phyloP scores from a whole-genome alignment of 2,329 filamentous ascomycete genomes.

The Ophiostoma populinum region DNA sequence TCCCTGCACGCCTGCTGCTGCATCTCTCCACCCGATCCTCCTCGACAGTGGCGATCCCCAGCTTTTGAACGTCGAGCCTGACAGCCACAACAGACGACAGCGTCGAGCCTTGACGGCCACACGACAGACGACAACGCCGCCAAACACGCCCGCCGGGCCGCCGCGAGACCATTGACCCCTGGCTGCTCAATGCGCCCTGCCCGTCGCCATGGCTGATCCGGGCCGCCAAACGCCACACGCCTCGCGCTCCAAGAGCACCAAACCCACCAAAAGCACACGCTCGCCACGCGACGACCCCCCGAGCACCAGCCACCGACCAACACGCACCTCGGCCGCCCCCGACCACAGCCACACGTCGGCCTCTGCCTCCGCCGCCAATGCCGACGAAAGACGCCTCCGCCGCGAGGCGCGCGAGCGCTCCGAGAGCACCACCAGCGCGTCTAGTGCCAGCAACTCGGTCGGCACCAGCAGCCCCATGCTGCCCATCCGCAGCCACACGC shows the following conservation, averaged over 20 bases:
- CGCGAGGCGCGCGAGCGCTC: conserved; percentile 8
- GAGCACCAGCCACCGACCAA: conserved; percentile 9
- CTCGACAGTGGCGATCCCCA: too few relatives aligned
- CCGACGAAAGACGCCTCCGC: conserved; percentile 11
- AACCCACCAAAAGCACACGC: conserved; percentile 32
- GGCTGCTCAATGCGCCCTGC: conserved; percentile 13
- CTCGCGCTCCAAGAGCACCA: conserved; percentile 30
- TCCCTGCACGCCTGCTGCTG: too few relatives aligned
- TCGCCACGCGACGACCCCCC: conserved; percentile 18
- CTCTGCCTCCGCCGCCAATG: conserved; percentile 3
- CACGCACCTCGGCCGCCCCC: conserved; percentile 3
- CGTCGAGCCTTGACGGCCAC: too few relatives aligned
- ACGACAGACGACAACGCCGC: too few relatives aligned
- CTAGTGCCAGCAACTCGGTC: conserved; percentile 10
- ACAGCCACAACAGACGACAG: too few relatives aligned
- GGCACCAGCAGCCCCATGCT: conserved; percentile 19
- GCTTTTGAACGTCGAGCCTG: too few relatives aligned
- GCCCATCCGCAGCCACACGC: conserved; percentile 40
- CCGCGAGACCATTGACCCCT: too few relatives aligned
- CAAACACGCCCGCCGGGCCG: too few relatives aligned
- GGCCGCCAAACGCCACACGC: conserved; percentile 19
- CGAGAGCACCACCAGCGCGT: conserved; percentile 15
- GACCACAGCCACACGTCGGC: not conserved
- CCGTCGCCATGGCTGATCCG: conserved; percentile 26
- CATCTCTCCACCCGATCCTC: too few relatives aligned